Percentiles rank a stretch among this genome's conserved stretches.
Conservation (phyloP, 345 rosid genomes). For the Hibiscus trionum region DNA sequence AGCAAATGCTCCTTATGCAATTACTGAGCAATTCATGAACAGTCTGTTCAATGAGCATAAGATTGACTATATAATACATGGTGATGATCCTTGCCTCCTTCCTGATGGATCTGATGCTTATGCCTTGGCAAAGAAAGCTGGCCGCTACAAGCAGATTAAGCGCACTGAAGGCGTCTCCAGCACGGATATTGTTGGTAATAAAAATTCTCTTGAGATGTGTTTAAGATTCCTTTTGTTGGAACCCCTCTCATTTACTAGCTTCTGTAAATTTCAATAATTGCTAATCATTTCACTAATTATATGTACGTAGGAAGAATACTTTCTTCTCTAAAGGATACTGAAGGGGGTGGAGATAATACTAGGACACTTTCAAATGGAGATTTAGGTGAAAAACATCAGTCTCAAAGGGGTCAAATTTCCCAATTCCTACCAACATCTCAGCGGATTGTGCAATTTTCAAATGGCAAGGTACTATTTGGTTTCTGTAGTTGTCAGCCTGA, state of each 20-base stretch:
- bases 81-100: conserved; percentile 93
- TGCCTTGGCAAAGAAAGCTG: conserved; percentile 78
- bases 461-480: conserved; percentile 56
- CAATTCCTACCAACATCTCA: conserved; percentile 91
- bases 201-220: conserved; percentile 1
- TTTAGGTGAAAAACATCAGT: conserved; percentile 13
- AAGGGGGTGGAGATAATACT: conserved; percentile 24
- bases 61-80: conserved; percentile 88
- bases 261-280: background rate
- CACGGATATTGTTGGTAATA: conserved; percentile 95
- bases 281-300: conserved; percentile 4
- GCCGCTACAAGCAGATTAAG: conserved; percentile 93
- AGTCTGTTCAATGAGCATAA: conserved; percentile 67
- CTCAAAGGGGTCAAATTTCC: conserved; percentile 39
- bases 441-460: conserved; percentile 89
- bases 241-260: background rate
- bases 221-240: background rate
- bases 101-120: conserved; percentile 98
- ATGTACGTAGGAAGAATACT: conserved; percentile 70
- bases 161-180: conserved; percentile 99
- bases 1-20: conserved; percentile 81
- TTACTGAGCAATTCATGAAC: conserved; percentile 83
- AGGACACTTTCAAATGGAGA: conserved; percentile 29
- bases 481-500: background rate
- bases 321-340: conserved; percentile 40